Conservation (phyloP, 192 early-diverging fungal genomes). For the Coemansia sp. region DNA sequence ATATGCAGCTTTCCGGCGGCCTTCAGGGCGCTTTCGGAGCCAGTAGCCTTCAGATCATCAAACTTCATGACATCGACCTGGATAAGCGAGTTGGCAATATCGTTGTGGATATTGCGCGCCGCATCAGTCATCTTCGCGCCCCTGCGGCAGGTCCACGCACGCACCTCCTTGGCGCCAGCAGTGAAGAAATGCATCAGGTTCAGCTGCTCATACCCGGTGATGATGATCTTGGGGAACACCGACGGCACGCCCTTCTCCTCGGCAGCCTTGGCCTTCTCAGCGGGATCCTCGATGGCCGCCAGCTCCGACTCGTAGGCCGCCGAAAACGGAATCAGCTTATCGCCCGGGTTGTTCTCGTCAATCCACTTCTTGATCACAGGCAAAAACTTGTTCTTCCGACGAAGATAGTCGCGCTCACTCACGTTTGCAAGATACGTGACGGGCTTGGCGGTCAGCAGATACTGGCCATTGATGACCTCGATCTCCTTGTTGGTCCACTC, state of each 20-base stretch:
- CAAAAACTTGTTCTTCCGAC: constrained; percentile 95
- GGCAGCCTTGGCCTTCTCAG: constrained; percentile 60
- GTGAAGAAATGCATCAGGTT: constrained; percentile 94
- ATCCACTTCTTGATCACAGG: constrained; percentile 90
- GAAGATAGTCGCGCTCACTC: constrained; percentile 79
- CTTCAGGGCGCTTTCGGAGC: constrained; percentile 88
- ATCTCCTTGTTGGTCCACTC: constrained; percentile 91
- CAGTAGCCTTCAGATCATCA: constrained; percentile 79
- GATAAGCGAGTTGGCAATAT: constrained; percentile 85
- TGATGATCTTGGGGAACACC: constrained; percentile 85
- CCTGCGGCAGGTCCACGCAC: constrained; percentile 88
- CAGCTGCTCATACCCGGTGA: constrained; percentile 85
- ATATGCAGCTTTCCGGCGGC: constrained; percentile 82
- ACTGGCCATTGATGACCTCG: constrained; percentile 81
- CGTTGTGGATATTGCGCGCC: constrained; percentile 88
- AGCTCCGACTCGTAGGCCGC: constrained; percentile 75
- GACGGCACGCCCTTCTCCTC: constrained; percentile 66
- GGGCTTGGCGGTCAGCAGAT: constrained; percentile 92
- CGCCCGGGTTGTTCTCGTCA: constrained; percentile 85
- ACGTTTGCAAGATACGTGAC: constrained; percentile 94
- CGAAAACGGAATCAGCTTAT: constrained; percentile 89
- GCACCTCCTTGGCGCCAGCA: constrained; percentile 84
- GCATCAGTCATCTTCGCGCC: constrained; percentile 85
- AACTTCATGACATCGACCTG: constrained; percentile 91
- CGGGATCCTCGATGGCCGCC: constrained; percentile 48